A percentile compares a stretch with the other conserved stretches of the same genome.
Conservation (phyloP, 1,139 yeast species). For the Sugiyamaella neomexicana region DNA sequence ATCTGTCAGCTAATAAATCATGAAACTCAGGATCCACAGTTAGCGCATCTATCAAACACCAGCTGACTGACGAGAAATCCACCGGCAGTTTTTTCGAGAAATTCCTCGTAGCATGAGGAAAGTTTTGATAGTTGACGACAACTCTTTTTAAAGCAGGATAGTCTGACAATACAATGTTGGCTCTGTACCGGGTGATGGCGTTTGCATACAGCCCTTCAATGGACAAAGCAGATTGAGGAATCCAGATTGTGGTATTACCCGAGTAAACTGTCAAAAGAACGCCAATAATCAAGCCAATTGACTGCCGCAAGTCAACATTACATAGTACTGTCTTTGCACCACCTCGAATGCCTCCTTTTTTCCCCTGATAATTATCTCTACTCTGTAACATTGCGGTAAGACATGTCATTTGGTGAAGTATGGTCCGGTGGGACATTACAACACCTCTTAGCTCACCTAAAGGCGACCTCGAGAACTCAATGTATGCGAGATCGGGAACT, state of each 20-base stretch:
- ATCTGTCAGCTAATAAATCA: conserved; percentile 85
- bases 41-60: conserved; percentile 90
- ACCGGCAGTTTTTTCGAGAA: conserved; percentile 75
- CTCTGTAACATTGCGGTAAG: conserved; percentile 59
- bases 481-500: conserved; percentile 82
- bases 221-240: conserved; percentile 72
- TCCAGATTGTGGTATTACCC: conserved; percentile 81
- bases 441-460: conserved; percentile 92
- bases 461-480: conserved; percentile 88
- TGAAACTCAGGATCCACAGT: conserved; percentile 94
- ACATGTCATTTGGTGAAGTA: conserved; percentile 84
- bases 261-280: conserved; percentile 77
- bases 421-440: conserved; percentile 84
- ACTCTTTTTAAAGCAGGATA: conserved; percentile 90
- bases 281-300: conserved; percentile 85
- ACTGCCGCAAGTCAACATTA: conserved; percentile 80
- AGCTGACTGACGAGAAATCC: conserved; percentile 74
- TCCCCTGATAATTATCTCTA: conserved; percentile 46
- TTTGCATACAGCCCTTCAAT: conserved; percentile 88
- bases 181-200: conserved; percentile 66
- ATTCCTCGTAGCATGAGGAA: conserved; percentile 81
- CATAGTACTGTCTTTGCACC: conserved; percentile 49
- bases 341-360: conserved; percentile 18
- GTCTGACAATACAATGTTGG: conserved; percentile 76
- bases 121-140: conserved; percentile 87